phyloP scores from a whole-genome alignment of 2,329 filamentous ascomycete genomes.

The Aspergillus calidoustus region DNA sequence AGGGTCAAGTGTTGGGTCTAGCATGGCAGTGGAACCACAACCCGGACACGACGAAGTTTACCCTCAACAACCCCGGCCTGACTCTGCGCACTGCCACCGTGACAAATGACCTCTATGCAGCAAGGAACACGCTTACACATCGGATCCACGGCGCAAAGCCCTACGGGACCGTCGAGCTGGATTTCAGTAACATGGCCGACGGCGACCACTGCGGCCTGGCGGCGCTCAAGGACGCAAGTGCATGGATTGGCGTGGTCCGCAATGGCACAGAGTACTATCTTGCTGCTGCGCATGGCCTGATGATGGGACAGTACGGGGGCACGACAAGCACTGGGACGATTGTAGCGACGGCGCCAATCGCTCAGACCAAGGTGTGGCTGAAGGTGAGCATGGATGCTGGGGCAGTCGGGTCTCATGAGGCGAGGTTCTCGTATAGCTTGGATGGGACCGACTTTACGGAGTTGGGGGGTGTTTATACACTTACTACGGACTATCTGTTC shows the following conservation, averaged over 20 bases:
- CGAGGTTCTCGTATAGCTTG: conserved; percentile 50
- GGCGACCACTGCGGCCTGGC: conserved; percentile 3
- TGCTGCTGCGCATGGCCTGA: background rate
- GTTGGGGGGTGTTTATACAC: conserved; percentile 39
- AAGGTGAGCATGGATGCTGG: conserved; percentile 37
- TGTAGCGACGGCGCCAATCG: too few relatives aligned
- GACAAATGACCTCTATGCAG: background rate
- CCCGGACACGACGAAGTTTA: conserved; percentile 56
- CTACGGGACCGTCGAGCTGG: conserved; percentile 31
- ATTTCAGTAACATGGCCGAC: background rate
- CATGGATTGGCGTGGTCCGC: background rate
- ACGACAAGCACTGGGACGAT: too few relatives aligned
- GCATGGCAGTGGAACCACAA: conserved; percentile 69
- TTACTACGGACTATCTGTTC: conserved; percentile 52
- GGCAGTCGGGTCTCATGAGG: conserved; percentile 32
- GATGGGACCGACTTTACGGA: conserved; percentile 47
- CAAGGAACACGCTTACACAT: background rate
- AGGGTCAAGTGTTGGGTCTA: conserved; percentile 45
- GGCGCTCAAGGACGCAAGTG: background rate
- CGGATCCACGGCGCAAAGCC: conserved; percentile 31
- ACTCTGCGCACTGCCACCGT: background rate
- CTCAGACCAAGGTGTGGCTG: conserved; percentile 5
- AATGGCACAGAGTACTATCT: background rate
- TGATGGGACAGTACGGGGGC: too few relatives aligned
- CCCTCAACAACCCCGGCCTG: background rate